These are phyloP conservation scores for Eragrostis tef DNA, from an alignment of 202 grass and related monocot genomes.

Conservation along the genomic window DNA sequence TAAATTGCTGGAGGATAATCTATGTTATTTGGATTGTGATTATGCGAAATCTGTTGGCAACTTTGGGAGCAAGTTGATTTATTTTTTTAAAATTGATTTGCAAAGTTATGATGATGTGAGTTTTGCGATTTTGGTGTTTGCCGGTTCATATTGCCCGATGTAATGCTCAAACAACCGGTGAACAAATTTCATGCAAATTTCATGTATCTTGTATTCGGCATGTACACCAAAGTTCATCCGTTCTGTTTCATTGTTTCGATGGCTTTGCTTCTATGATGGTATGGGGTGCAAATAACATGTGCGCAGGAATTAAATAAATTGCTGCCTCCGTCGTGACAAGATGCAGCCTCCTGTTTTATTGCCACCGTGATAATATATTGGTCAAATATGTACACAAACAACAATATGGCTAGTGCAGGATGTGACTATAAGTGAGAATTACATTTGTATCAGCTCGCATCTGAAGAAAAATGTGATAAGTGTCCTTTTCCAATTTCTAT, in stretches of 20 bases:
- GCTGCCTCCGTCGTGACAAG: neutral
- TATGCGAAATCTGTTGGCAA: neutral
- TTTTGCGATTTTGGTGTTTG: neutral
- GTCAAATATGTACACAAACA: neutral
- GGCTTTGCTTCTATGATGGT: neutral
- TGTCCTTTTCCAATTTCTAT: neutral
- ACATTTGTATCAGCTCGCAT: conserved; percentile 33
- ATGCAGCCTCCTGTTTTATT: neutral
- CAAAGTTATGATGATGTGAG: neutral
- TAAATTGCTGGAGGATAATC: neutral
- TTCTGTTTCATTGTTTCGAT: neutral
- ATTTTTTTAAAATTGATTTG: neutral
- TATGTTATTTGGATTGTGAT: neutral
- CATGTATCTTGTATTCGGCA: neutral
- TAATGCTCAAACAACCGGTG: neutral
- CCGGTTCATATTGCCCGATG: neutral
- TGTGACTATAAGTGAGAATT: neutral
- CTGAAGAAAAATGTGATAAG: neutral
- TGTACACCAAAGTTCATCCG: neutral
- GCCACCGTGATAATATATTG: neutral
- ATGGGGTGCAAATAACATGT: neutral
- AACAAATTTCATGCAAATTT: neutral
- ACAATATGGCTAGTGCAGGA: neutral
- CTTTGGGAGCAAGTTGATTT: neutral
- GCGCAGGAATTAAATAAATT: neutral